These are phyloP conservation scores for Ophiostoma triangulosporum DNA, from an alignment of 2,329 filamentous ascomycete genomes.

Conservation along the genomic window DNA sequence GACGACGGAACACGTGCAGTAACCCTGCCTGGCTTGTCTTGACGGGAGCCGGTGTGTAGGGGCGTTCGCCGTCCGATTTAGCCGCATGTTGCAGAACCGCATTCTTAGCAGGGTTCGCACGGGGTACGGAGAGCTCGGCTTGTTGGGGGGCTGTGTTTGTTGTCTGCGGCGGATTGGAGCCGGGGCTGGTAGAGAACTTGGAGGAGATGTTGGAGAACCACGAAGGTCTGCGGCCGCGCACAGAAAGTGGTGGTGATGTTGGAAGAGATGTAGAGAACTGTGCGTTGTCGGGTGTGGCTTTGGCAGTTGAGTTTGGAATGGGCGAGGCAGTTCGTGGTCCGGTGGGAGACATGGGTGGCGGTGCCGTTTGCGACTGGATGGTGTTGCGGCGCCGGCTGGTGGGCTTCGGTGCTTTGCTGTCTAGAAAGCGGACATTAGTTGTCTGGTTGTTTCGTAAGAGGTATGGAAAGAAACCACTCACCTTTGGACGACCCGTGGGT, in stretches of 20 bases:
- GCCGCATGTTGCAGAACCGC: conserved; percentile 44
- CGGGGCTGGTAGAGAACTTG: conserved; percentile 58
- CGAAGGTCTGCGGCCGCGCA: conserved; percentile 48
- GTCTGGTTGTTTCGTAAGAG: background rate
- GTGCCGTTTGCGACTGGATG: conserved; percentile 14
- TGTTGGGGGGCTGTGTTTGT: conserved; percentile 23
- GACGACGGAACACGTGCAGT: conserved; percentile 65
- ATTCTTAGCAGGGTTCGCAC: conserved; percentile 38
- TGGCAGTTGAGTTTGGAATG: background rate
- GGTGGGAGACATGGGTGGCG: background rate
- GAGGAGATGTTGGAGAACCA: conserved; percentile 92
- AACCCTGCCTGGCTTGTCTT: conserved; percentile 52
- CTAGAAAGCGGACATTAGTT: conserved; percentile 10
- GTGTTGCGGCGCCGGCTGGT: conserved; percentile 18
- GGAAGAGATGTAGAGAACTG: conserved; percentile 6
- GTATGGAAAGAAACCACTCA: conserved; percentile 22
- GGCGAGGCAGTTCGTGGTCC: background rate
- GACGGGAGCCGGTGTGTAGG: conserved; percentile 63
- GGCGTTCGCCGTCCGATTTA: conserved; percentile 44
- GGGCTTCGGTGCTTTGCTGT: conserved; percentile 18
- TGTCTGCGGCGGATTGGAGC: conserved; percentile 21
- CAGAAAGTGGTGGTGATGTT: background rate
- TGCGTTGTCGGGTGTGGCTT: background rate
- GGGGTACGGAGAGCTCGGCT: conserved; percentile 33
- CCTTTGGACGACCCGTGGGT: conserved; percentile 70